Evolutionary conservation across 345 rosid genomes (phyloP), one percentile per base, ranked within the genome.

Genomic region (Fremontodendron californicum): DNA sequence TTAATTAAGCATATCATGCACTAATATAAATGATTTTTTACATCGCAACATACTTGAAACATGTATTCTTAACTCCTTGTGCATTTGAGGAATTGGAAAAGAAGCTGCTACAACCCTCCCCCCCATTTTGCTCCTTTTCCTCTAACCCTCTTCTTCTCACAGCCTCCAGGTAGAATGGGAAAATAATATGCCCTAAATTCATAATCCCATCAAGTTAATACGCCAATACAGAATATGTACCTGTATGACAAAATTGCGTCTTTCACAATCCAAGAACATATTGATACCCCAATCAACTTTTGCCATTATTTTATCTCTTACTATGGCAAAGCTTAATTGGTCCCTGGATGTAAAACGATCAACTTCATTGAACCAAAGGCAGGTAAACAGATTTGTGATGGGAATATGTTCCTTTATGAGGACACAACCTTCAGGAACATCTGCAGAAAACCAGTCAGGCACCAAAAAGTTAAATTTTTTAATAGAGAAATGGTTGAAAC

Each of bases 291-390:
- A 91, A 77, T 89, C 79, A 9, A 87, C 89, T 82, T 85, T 90
- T 39, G 87, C 87, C 87, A 83, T 86, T 37, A 92, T 86, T 86
- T 91, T 91, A 87, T 94, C 97, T 84, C 98, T 88, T 23, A 89
- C 92, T 1, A 83, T 87, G 66, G 96, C 89, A 79, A 92, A 94
- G 85, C 98, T 94, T 72, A 94, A 66, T 80, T 94, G 98, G 79
- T 94, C 98, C 83, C 98, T 87, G 7, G 98, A 82, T 61, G 98
- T 94, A 85, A 92, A 94, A 16, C 93, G 89, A 79, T 91, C 97
- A 39, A 94, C 98, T 87, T 94, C 98, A 52, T 92, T 91, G 86
- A 92, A 94, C 98, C 98, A 94, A n/a, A 91, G 83, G 81, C 98
- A 94, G 39, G 90, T 83, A 82, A 92, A 91, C 45, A 92, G 88